Evolutionary conservation across 257 asterid species (phyloP).

Genomic region (Thymus quinquecostatus): DNA sequence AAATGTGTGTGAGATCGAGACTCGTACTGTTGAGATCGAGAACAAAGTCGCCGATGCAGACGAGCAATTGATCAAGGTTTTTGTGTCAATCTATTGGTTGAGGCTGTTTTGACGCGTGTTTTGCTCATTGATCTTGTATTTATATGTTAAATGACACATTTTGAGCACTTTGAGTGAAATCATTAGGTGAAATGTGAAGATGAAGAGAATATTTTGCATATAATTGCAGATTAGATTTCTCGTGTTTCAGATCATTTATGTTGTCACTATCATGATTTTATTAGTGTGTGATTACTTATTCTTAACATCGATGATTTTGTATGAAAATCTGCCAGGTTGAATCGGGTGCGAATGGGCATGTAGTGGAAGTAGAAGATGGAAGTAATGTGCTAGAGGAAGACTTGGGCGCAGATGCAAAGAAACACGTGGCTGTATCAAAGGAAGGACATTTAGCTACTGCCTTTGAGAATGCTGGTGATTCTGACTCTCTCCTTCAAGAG

Average conservation of each 20-base stretch:
- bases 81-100: neutral
- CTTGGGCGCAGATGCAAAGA: constrained; percentile 18
- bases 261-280: neutral
- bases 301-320: neutral
- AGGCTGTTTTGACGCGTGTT: neutral
- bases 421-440: constrained; percentile 31
- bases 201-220: neutral
- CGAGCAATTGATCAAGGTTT: constrained; percentile 36
- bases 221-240: neutral
- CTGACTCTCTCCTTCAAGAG: constrained; percentile 29
- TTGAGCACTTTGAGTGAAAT: neutral
- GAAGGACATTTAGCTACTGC: constrained; percentile 37
- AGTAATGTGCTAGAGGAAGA: constrained; percentile 29
- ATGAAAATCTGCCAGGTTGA: constrained; percentile 30
- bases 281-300: neutral
- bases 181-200: neutral
- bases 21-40: constrained; percentile 35
- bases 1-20: constrained; percentile 37
- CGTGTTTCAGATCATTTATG: neutral
- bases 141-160: neutral
- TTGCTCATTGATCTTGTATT: neutral
- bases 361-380: constrained; percentile 23
- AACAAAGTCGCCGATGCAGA: constrained; percentile 45
- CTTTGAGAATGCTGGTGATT: constrained; percentile 37
- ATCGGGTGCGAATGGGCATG: constrained; percentile 24